phyloP scores from a whole-genome alignment of 192 early-diverging fungal species.

The Pilaira anomala region DNA sequence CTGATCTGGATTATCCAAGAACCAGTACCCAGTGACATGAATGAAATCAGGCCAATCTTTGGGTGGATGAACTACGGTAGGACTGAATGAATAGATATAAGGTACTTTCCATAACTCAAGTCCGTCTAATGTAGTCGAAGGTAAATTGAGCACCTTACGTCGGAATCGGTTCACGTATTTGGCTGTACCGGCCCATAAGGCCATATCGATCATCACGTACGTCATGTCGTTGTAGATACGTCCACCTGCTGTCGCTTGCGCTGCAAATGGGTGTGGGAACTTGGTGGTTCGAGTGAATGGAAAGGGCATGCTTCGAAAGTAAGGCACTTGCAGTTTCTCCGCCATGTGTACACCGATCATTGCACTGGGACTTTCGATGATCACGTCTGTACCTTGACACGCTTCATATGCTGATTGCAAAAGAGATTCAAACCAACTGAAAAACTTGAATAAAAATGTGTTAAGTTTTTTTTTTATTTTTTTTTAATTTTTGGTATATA shows the following conservation, averaged over 20 bases:
- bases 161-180: slow-evolving; percentile 58
- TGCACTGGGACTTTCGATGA: slow-evolving; percentile 68
- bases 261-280: slow-evolving; percentile 68
- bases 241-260: slow-evolving; percentile 41
- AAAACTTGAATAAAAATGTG: slow-evolving; percentile 38
- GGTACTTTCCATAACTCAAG: slow-evolving; percentile 51
- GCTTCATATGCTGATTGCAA: slow-evolving; percentile 52
- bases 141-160: slow-evolving; percentile 43
- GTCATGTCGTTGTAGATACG: slow-evolving; percentile 60
- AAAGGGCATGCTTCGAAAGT: slow-evolving; percentile 66
- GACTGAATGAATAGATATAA: slow-evolving; percentile 60
- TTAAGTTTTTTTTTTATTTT: too few relatives aligned
- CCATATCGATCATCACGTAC: slow-evolving; percentile 63
- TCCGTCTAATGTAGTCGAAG: slow-evolving; percentile 45
- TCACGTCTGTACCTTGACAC: slow-evolving; percentile 59
- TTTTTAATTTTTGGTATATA: not conserved
- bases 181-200: slow-evolving; percentile 60
- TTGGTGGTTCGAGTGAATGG: slow-evolving; percentile 66
- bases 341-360: slow-evolving; percentile 70
- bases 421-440: slow-evolving; percentile 62
- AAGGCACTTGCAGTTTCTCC: slow-evolving; percentile 57
- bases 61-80: slow-evolving; percentile 53
- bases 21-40: slow-evolving; percentile 70
- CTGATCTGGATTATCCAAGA: slow-evolving; percentile 59
- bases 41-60: slow-evolving; percentile 65